A percentile compares a stretch with the other conserved stretches of the same genome.
Evolutionary conservation across 169 alveolate genomes (phyloP).

Genomic region (Plasmodium inui): DNA sequence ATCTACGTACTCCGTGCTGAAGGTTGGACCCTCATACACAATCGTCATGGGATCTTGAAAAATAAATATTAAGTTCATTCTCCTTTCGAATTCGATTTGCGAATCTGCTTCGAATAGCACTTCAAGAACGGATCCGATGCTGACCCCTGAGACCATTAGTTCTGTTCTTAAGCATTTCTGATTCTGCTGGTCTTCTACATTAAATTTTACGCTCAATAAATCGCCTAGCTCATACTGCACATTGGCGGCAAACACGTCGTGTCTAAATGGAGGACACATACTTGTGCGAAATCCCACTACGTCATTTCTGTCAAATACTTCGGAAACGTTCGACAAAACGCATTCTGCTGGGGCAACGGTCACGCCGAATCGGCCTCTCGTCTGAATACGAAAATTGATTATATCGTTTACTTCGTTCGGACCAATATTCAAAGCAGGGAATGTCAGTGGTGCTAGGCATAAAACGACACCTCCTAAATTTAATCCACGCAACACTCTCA

Average conservation of each 20-base stretch:
- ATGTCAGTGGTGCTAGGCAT: constrained; percentile 90
- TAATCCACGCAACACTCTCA: constrained; percentile 84
- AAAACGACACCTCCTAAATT: constrained; percentile 92
- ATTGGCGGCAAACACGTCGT: constrained; percentile 88
- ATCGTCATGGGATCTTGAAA: constrained; percentile 88
- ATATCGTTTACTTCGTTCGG: constrained; percentile 82
- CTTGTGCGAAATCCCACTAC: constrained; percentile 92
- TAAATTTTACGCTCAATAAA: constrained; percentile 85
- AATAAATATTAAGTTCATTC: constrained; percentile 91
- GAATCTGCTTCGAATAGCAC: constrained; percentile 90
- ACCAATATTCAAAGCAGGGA: constrained; percentile 83
- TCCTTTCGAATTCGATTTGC: constrained; percentile 87
- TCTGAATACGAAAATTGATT: constrained; percentile 84
- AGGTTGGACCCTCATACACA: constrained; percentile 87
- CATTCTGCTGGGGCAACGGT: constrained; percentile 94
- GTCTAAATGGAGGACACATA: constrained; percentile 82
- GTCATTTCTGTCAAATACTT: constrained; percentile 92
- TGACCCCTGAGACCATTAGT: constrained; percentile 90
- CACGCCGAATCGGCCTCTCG: constrained; percentile 93
- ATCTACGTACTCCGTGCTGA: constrained; percentile 81
- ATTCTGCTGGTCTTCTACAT: constrained; percentile 87
- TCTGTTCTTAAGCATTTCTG: constrained; percentile 91
- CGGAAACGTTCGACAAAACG: constrained; percentile 87
- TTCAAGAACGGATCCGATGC: constrained; percentile 93
- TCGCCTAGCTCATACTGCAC: constrained; percentile 88